A percentile compares a stretch with the other conserved stretches of the same genome.
Conservation (phyloP, 495 filamentous ascomycete genomes). For the Xylona heveae region DNA sequence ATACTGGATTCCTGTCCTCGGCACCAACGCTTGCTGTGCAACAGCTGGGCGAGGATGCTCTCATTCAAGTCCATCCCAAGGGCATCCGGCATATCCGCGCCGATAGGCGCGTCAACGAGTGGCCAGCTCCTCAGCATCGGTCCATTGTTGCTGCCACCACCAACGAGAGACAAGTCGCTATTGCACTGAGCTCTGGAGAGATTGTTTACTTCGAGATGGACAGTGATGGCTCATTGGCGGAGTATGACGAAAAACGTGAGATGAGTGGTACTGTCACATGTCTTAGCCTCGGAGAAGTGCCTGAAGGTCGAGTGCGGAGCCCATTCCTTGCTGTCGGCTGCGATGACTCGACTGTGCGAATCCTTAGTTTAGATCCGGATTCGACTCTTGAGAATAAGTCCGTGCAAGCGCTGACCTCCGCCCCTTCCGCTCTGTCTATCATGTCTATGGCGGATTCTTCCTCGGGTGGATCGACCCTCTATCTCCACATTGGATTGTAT, state of each 20-base stretch:
- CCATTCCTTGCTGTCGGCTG: slow-evolving; percentile 89
- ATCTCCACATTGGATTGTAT: slow-evolving; percentile 85
- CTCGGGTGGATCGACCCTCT: slow-evolving; percentile 56
- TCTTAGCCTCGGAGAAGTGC: slow-evolving; percentile 81
- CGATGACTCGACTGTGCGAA: slow-evolving; percentile 86
- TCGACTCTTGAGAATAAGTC: slow-evolving; percentile 79
- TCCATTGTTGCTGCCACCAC: slow-evolving; percentile 91
- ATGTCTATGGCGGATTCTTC: slow-evolving; percentile 88
- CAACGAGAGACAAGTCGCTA: slow-evolving; percentile 80
- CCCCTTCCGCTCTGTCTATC: slow-evolving; percentile 75
- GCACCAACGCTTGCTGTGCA: slow-evolving; percentile 82
- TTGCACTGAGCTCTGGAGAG: slow-evolving; percentile 85
- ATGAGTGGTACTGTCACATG: slow-evolving; percentile 94
- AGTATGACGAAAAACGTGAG: slow-evolving; percentile 87
- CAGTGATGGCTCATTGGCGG: slow-evolving; percentile 67
- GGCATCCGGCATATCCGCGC: slow-evolving; percentile 79
- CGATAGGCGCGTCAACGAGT: slow-evolving; percentile 72
- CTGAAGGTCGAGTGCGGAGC: slow-evolving; percentile 66
- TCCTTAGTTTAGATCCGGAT: slow-evolving; percentile 77
- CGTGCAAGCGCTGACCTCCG: slow-evolving; percentile 77
- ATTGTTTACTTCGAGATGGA: slow-evolving; percentile 98
- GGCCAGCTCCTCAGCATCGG: slow-evolving; percentile 79
- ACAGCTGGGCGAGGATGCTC: slow-evolving; percentile 77
- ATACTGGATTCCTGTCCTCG: slow-evolving; percentile 73
- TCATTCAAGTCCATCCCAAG: slow-evolving; percentile 88